Evolutionary conservation across 139 green algal genomes (phyloP).

Genomic region (Trebouxia sp.): DNA sequence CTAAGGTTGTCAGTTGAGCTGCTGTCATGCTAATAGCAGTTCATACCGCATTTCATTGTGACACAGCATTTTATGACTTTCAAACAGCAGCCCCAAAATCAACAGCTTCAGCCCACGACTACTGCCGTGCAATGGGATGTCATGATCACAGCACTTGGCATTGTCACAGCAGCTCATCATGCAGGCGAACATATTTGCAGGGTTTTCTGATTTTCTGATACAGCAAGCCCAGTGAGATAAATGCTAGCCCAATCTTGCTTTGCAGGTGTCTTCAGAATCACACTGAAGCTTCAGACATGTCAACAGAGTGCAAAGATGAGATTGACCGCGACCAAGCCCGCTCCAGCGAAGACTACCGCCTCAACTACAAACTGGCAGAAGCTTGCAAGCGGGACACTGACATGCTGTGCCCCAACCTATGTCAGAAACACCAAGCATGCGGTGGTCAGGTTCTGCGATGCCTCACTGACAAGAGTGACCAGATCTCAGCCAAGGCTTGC

Average conservation of each 20-base stretch:
- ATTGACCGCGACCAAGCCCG: conserved; percentile 66
- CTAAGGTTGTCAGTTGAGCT: conserved; percentile 64
- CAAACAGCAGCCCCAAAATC: too few relatives aligned
- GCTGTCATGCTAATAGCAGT: too few relatives aligned
- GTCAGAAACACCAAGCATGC: conserved; percentile 67
- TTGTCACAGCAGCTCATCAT: too few relatives aligned
- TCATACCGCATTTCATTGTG: too few relatives aligned
- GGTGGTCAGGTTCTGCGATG: conserved; percentile 80
- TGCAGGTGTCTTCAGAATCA: conserved; percentile 71
- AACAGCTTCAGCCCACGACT: too few relatives aligned
- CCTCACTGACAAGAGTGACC: conserved; percentile 74
- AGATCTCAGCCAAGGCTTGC: conserved; percentile 73
- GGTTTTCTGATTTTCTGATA: neutral
- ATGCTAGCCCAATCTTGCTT: neutral
- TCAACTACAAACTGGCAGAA: conserved; percentile 85
- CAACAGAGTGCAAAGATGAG: conserved; percentile 71
- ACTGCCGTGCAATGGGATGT: too few relatives aligned
- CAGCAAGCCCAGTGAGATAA: neutral
- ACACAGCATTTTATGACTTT: too few relatives aligned
- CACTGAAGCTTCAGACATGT: conserved; percentile 65
- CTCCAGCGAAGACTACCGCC: conserved; percentile 74
- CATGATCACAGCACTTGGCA: too few relatives aligned
- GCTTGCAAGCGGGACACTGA: conserved; percentile 75
- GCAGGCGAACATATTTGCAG: neutral
- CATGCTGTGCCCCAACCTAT: conserved; percentile 63